Percentiles rank a stretch among this genome's conserved stretches.
Conservation (phyloP, 768 basidiomycete genomes). For the Russula brevipes region DNA sequence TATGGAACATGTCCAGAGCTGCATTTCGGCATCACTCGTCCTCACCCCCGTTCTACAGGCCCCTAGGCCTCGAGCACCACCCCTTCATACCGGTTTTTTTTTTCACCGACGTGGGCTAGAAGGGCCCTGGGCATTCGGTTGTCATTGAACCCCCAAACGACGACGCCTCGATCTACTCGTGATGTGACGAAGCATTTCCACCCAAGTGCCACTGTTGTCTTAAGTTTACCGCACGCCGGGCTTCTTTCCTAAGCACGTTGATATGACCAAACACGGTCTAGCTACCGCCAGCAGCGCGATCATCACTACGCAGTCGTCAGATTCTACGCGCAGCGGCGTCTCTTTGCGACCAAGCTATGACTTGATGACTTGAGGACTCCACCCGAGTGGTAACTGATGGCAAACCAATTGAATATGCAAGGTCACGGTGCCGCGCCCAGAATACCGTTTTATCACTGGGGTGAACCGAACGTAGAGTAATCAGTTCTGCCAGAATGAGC, state of each 20-base stretch:
- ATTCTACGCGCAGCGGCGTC: background rate
- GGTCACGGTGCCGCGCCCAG: no score
- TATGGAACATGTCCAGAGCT: background rate
- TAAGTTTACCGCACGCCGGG: background rate
- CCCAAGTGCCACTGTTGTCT: background rate
- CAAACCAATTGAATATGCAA: background rate
- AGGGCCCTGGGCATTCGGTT: background rate
- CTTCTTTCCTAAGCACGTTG: background rate
- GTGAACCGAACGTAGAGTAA: background rate
- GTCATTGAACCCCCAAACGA: background rate
- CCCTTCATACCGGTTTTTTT: background rate
- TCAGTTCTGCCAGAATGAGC: background rate
- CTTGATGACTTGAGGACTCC: background rate
- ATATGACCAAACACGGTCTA: background rate
- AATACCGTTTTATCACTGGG: background rate
- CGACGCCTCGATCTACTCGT: background rate
- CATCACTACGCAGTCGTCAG: background rate
- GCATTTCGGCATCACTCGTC: background rate
- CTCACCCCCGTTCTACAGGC: background rate
- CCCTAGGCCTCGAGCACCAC: background rate
- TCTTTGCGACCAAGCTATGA: background rate
- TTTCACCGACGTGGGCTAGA: background rate
- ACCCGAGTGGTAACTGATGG: background rate
- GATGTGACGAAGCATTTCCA: background rate
- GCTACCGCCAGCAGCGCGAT: background rate